A percentile compares a stretch with the other conserved stretches of the same genome.
Evolutionary conservation across 2,329 filamentous ascomycete species (phyloP).

Genomic region (Laburnicola sp.): DNA sequence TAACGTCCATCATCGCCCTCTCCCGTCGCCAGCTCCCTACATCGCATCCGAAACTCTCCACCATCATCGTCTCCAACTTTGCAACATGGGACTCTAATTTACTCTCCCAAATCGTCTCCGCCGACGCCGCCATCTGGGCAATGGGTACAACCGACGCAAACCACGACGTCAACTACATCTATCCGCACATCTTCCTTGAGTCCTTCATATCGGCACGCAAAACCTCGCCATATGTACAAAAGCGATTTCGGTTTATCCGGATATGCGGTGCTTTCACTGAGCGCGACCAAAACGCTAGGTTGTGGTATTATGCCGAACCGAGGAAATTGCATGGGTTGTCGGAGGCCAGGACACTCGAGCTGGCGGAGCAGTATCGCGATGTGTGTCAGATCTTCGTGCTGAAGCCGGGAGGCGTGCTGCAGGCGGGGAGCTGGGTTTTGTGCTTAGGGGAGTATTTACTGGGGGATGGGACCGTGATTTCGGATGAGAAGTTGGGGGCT

Average conservation of each 20-base stretch:
- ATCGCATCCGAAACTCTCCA: constrained; percentile 13
- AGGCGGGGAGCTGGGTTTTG: constrained; percentile 2
- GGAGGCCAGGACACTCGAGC: constrained; percentile 15
- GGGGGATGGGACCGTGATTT: constrained; percentile 11
- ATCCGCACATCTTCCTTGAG: constrained; percentile 21
- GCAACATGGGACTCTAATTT: constrained; percentile 2
- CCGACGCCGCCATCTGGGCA: constrained; percentile 27
- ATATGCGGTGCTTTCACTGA: constrained; percentile 21
- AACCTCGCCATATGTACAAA: neutral
- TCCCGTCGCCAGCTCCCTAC: constrained; percentile 13
- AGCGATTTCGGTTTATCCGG: constrained; percentile 17
- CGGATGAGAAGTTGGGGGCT: constrained; percentile 18
- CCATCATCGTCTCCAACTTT: constrained; percentile 21
- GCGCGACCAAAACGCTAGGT: constrained; percentile 14
- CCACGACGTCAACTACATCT: constrained; percentile 21
- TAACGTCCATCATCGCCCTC: constrained; percentile 20
- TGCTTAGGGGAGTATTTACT: neutral
- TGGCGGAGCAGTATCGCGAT: constrained; percentile 15
- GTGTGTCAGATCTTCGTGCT: constrained; percentile 20
- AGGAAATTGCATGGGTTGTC: constrained; percentile 21
- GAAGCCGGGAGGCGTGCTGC: constrained; percentile 20
- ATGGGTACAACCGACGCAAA: constrained; percentile 23
- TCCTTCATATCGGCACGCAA: constrained; percentile 5
- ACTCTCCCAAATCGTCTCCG: constrained; percentile 12
- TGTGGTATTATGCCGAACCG: constrained; percentile 16